phyloP scores from a whole-genome alignment of 768 basidiomycete genomes.

The Suillus luteus region DNA sequence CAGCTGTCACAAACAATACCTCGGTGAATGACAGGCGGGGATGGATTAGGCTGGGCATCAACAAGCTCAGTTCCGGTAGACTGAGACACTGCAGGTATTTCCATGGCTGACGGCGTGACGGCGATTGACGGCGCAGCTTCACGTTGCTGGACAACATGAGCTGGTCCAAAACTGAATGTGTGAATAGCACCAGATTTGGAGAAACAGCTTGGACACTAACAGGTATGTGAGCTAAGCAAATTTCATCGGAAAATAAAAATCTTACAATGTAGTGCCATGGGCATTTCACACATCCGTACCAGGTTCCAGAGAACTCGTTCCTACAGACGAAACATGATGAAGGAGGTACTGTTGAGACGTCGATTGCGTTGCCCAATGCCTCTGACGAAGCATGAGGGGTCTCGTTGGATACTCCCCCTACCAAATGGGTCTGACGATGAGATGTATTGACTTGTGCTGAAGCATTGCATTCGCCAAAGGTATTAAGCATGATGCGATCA shows the following conservation, averaged over 20 bases:
- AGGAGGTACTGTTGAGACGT: not conserved
- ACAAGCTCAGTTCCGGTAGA: not conserved
- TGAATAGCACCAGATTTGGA: slow-evolving; percentile 29
- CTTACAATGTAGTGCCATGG: slow-evolving; percentile 35
- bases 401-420: no score
- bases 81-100: not conserved
- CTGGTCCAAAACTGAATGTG: slow-evolving; percentile 34
- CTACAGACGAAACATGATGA: slow-evolving; percentile 34
- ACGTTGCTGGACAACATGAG: slow-evolving; percentile 29
- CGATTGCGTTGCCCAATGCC: not conserved
- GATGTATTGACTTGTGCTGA: slow-evolving; percentile 3
- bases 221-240: slow-evolving; percentile 14
- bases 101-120: not conserved
- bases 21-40: slow-evolving; percentile 42
- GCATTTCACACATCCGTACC: slow-evolving; percentile 36
- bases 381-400: not conserved
- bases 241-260: not conserved
- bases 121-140: slow-evolving; percentile 5
- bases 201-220: slow-evolving; percentile 31
- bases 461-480: slow-evolving; percentile 33
- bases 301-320: slow-evolving; percentile 24
- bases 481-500: slow-evolving; percentile 43
- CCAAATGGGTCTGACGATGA: not conserved
- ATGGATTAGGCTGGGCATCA: not conserved
- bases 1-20: slow-evolving; percentile 73